Evolutionary conservation across 1,139 yeast genomes (phyloP).

Genomic region (Kurtzmaniella natalensis): DNA sequence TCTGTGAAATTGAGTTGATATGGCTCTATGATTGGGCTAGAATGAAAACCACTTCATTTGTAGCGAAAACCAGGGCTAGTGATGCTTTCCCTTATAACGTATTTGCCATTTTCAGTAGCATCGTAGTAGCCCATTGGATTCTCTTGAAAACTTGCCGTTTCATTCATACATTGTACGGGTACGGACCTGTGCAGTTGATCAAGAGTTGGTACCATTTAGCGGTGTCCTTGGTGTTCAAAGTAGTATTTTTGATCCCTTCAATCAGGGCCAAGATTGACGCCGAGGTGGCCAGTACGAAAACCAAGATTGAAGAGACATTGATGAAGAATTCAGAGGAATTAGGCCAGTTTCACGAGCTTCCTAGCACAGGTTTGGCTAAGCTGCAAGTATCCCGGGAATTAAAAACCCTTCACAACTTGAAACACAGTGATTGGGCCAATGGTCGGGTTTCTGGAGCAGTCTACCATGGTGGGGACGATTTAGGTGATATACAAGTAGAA

Average conservation of each 20-base stretch:
- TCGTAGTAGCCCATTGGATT: slow-evolving; percentile 9
- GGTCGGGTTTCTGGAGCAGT: slow-evolving; percentile 95
- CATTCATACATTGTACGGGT: slow-evolving; percentile 23
- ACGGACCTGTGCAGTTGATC: slow-evolving; percentile 27
- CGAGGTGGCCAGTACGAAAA: slow-evolving; percentile 50
- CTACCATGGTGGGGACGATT: slow-evolving; percentile 84
- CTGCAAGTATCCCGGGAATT: slow-evolving; percentile 44
- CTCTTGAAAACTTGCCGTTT: slow-evolving; percentile 10
- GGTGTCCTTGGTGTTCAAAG: slow-evolving; percentile 12
- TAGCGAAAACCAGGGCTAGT: too few relatives aligned
- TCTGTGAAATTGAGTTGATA: slow-evolving; percentile 8
- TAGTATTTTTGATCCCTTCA: slow-evolving; percentile 46
- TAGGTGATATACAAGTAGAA: slow-evolving; percentile 65
- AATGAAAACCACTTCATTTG: neutral
- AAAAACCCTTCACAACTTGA: slow-evolving; percentile 43
- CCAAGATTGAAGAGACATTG: slow-evolving; percentile 49
- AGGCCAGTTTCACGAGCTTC: slow-evolving; percentile 49
- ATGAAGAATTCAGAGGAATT: slow-evolving; percentile 48
- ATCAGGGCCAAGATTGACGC: slow-evolving; percentile 52
- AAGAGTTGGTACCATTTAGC: slow-evolving; percentile 7
- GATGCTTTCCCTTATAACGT: slow-evolving; percentile 5
- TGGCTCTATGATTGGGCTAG: neutral
- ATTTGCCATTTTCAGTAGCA: slow-evolving; percentile 10
- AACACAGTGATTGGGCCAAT: slow-evolving; percentile 73
- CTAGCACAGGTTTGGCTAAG: slow-evolving; percentile 51